Evolutionary conservation across 495 filamentous ascomycete species (phyloP).

Genomic region (Podospora australis): DNA sequence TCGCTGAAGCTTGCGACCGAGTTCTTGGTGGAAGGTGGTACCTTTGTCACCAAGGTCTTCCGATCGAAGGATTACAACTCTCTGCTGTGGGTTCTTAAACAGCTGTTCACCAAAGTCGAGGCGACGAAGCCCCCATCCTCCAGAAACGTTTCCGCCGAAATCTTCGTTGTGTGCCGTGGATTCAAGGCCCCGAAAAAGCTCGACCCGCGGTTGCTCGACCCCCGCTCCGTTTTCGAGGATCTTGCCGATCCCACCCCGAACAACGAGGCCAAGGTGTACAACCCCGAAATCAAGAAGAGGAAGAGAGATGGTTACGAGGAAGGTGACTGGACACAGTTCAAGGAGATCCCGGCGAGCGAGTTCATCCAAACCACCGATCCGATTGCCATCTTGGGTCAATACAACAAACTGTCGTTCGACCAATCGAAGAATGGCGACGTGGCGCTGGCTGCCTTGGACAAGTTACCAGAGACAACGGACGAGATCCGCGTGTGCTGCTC

Average conservation of each 20-base stretch:
- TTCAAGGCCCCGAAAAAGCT: constrained; percentile 84
- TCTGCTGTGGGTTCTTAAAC: constrained; percentile 95
- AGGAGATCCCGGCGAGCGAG: constrained; percentile 77
- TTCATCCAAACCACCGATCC: constrained; percentile 95
- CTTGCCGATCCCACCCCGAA: constrained; percentile 83
- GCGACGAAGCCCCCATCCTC: constrained; percentile 96
- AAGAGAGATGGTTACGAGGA: constrained; percentile 97
- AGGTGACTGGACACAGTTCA: constrained; percentile 87
- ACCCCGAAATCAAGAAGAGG: constrained; percentile 92
- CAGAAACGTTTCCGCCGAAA: constrained; percentile 92
- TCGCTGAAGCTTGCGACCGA: constrained; percentile 90
- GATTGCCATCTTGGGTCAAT: constrained; percentile 85
- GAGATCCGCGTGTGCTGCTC: constrained; percentile 80
- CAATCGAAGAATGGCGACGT: constrained; percentile 74
- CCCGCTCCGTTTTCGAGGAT: constrained; percentile 89
- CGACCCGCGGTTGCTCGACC: constrained; percentile 88
- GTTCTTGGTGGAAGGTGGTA: constrained; percentile 83
- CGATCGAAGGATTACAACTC: constrained; percentile 96
- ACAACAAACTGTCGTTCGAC: constrained; percentile 77
- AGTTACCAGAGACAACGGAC: constrained; percentile 85
- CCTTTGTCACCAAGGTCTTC: constrained; percentile 97
- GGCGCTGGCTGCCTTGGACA: constrained; percentile 76
- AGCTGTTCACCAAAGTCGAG: constrained; percentile 89
- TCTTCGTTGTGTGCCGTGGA: constrained; percentile 93
- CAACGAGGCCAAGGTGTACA: constrained; percentile 96